Evolutionary conservation across 768 basidiomycete genomes (phyloP), one percentile per base, ranked within the genome.

Genomic region (Exsudoporus frostii): DNA sequence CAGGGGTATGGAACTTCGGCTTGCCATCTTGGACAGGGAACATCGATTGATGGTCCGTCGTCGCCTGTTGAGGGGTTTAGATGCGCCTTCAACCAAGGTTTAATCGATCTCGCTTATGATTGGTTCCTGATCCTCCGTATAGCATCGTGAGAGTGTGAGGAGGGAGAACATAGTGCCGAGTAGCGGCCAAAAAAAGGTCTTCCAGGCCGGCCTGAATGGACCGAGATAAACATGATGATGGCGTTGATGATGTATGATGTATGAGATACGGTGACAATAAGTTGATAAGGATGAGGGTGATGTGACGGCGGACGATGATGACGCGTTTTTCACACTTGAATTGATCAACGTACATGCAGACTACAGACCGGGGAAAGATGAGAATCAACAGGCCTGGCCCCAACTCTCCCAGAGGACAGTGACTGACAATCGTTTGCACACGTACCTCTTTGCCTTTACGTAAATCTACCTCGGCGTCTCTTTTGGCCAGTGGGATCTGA

Each of bases 171-270:
- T 62, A 42, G 45, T n/a, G 22, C 57, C 51, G 46, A 29, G 32
- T 19, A 38, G 20, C 9, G 19, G 5, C 32, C 29, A 41, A 51
- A 64, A 60, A 60, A 45, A 38, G 30, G 36, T 7, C 8, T 34
- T 36, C 39, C 27, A 19, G n/a, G 1, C 46, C 42, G 34, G 32
- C 37, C 46, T 24, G 37, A 37, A 36, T 50, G 34, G 40, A 30
- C 53, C n/a, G 38, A 56, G 61, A 63, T 63, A 60, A 59, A 44
- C 38, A n/a, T 37, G 34, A 34, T 38, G 51, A 38, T 52, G 39
- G 32, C 9, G 25, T 11, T 46, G 51, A 55, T 62, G 43, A 19
- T 38, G 32, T 33, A 19, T 51, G 44, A 32, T 38, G n/a, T n/a
- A n/a, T n/a, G 45, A 17, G 4, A 7, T 25, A 32, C 41, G 14